phyloP scores from a whole-genome alignment of 2,329 filamentous ascomycete species.

The Acephala macrosclerotiorum region DNA sequence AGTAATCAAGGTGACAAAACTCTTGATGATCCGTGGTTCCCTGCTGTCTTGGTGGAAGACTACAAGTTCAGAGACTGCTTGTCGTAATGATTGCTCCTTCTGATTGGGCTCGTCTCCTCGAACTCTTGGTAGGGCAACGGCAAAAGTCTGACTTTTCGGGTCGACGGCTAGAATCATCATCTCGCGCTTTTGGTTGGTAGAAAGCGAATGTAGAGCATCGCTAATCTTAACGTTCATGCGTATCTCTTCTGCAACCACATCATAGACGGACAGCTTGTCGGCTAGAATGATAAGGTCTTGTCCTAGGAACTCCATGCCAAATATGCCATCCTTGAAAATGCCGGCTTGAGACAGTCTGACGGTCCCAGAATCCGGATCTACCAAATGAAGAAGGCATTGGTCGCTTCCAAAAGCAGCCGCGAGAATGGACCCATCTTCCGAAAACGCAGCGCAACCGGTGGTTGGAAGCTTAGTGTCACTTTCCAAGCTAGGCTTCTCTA shows the following conservation, averaged over 20 bases:
- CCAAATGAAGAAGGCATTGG: conserved; percentile 73
- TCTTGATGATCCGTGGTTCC: conserved; percentile 64
- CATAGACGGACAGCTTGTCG: conserved; percentile 78
- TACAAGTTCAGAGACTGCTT: conserved; percentile 58
- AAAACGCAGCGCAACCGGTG: conserved; percentile 76
- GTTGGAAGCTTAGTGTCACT: conserved; percentile 41
- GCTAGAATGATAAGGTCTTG: conserved; percentile 80
- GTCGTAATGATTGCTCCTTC: conserved; percentile 48
- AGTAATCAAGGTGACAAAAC: conserved; percentile 65
- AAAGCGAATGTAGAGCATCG: conserved; percentile 46
- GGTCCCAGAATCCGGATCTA: conserved; percentile 74
- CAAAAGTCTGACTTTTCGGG: conserved; percentile 67
- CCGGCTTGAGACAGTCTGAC: conserved; percentile 73
- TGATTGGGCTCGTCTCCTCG: conserved; percentile 21
- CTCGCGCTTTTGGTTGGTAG: conserved; percentile 48
- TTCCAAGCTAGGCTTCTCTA: conserved; percentile 47
- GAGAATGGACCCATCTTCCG: conserved; percentile 84
- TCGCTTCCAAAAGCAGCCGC: conserved; percentile 69
- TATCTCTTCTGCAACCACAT: conserved; percentile 81
- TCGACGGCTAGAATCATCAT: conserved; percentile 78
- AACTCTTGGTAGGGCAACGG: conserved; percentile 58
- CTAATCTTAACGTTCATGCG: conserved; percentile 69
- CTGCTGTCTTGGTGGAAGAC: conserved; percentile 71
- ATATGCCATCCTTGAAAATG: conserved; percentile 69
- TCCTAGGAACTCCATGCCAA: conserved; percentile 74